Conservation (phyloP, 805 yeast species). For the Ogataea parapolymorpha region DNA sequence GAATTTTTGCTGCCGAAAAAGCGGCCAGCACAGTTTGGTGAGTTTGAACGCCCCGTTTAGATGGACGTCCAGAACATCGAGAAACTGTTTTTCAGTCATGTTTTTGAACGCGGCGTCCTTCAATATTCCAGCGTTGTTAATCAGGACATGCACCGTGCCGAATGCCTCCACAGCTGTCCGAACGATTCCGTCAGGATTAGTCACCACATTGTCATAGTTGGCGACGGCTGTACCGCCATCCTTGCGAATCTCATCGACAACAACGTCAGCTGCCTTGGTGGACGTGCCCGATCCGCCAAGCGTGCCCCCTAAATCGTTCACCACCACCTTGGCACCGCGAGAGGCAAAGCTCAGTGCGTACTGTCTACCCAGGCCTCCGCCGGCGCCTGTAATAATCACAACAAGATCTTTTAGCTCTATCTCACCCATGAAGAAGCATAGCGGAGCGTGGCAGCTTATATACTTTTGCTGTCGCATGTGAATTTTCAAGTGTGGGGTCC, state of each 20-base stretch:
- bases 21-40: conserved; percentile 89
- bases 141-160: conserved; percentile 83
- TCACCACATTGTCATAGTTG: conserved; percentile 85
- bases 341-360: conserved; percentile 85
- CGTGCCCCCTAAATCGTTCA: conserved; percentile 89
- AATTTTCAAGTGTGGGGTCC: conserved; percentile 17
- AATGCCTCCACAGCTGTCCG: conserved; percentile 81
- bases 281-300: conserved; percentile 69
- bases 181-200: conserved; percentile 78
- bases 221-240: conserved; percentile 89
- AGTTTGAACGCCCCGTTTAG: conserved; percentile 84
- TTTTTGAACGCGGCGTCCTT: conserved; percentile 85
- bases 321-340: conserved; percentile 93
- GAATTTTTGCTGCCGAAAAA: conserved; percentile 75
- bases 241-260: conserved; percentile 75
- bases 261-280: conserved; percentile 78
- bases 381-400: conserved; percentile 94
- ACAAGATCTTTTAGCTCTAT: conserved; percentile 75
- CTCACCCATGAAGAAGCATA: conserved; percentile 24
- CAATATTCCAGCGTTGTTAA: conserved; percentile 94
- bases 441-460: neutral
- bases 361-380: conserved; percentile 91
- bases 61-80: conserved; percentile 80
- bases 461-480: conserved; percentile 13
- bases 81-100: conserved; percentile 78